Percentiles rank a stretch among this genome's conserved stretches.
phyloP scores from a whole-genome alignment of 768 basidiomycete species.

The Suillus occidentalis region DNA sequence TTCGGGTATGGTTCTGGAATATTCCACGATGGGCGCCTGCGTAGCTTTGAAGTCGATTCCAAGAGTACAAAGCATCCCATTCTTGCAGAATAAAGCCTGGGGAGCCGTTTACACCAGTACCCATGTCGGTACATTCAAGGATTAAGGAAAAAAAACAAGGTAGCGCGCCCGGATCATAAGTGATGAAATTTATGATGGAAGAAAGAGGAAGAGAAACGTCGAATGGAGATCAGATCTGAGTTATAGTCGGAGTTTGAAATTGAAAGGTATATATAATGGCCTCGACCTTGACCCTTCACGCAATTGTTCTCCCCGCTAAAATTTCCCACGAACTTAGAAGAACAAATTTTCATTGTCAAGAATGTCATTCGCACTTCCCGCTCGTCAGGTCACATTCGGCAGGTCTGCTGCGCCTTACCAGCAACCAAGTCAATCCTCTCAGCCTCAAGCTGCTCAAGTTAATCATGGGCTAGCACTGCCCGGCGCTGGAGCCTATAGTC shows the following conservation, averaged over 20 bases:
- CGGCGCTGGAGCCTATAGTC: constrained; percentile 44
- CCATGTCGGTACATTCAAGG: not conserved
- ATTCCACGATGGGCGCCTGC: constrained; percentile 13
- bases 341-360: constrained; percentile 11
- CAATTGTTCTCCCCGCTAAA: constrained; percentile 25
- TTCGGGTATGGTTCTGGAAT: constrained; percentile 26
- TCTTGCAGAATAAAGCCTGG: not conserved
- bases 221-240: constrained; percentile 15
- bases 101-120: not conserved
- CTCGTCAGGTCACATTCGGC: constrained; percentile 78
- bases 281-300: constrained; percentile 14
- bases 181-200: constrained; percentile 22
- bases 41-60: not conserved
- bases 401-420: constrained; percentile 53
- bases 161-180: constrained; percentile 15
- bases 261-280: constrained; percentile 27
- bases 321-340: constrained; percentile 21
- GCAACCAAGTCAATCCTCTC: constrained; percentile 44
- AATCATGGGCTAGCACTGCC: constrained; percentile 61
- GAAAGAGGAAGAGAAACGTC: constrained; percentile 22
- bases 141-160: not conserved
- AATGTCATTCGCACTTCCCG: constrained; percentile 68
- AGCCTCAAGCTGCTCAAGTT: constrained; percentile 34
- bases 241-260: constrained; percentile 33
- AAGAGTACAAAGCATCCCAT: not conserved